Conservation (phyloP, 2,329 filamentous ascomycete species). For the Blastomyces emzantsi region DNA sequence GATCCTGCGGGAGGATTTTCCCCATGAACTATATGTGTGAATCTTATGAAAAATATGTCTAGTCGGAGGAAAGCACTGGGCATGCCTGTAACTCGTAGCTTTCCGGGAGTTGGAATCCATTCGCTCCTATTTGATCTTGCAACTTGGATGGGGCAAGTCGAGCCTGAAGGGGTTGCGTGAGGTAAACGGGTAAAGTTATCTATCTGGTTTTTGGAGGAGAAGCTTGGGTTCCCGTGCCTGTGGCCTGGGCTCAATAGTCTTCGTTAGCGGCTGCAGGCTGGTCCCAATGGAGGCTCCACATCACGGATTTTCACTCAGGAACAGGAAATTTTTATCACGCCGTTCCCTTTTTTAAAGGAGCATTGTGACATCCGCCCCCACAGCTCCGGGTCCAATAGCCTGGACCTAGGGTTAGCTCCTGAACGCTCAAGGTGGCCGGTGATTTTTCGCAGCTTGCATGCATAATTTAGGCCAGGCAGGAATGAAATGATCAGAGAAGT, state of each 20-base stretch:
- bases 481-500: too few species aligned
- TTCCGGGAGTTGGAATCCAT: neutral
- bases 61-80: neutral
- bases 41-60: neutral
- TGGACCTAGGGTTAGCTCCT: neutral
- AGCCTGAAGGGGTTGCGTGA: neutral
- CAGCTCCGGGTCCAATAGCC: neutral
- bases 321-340: neutral
- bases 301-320: too few species aligned
- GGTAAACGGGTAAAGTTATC: neutral
- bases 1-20: neutral
- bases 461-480: neutral
- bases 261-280: slow-evolving; percentile 5
- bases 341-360: neutral
- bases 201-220: neutral
- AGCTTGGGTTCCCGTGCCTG: neutral
- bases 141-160: too few species aligned
- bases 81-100: neutral
- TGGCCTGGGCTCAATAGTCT: slow-evolving; percentile 3
- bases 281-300: slow-evolving; percentile 1
- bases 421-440: neutral
- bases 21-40: neutral
- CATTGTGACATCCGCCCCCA: neutral
- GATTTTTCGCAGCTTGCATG: neutral
- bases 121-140: neutral